Percentiles rank a stretch among this genome's conserved stretches.
These are phyloP conservation scores for Claviceps sp. DNA, from an alignment of 2,329 filamentous ascomycete genomes.

Conservation along the genomic window DNA sequence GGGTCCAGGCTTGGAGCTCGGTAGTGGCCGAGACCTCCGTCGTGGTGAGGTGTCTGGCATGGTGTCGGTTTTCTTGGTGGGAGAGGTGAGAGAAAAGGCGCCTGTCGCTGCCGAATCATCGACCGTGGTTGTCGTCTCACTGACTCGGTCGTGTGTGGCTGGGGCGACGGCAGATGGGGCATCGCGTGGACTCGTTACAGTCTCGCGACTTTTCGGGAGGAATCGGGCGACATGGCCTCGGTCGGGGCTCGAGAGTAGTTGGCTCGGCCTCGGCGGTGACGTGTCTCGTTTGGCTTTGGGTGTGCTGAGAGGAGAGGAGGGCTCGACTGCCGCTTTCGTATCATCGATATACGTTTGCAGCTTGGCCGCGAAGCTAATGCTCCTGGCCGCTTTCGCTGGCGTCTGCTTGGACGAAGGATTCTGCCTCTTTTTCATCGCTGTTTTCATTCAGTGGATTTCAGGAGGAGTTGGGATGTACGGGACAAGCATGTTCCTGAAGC, in stretches of 20 bases:
- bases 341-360: not conserved
- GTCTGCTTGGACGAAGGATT: not conserved
- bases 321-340: not conserved
- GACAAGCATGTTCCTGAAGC: too few relatives aligned
- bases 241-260: slow-evolving; percentile 28
- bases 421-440: too few relatives aligned
- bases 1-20: slow-evolving; percentile 31
- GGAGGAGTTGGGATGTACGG: too few relatives aligned
- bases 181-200: slow-evolving; percentile 48
- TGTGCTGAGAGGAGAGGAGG: not conserved
- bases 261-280: slow-evolving; percentile 26
- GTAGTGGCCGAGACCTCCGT: slow-evolving; percentile 24
- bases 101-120: not conserved
- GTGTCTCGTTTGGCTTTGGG: slow-evolving; percentile 28
- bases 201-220: slow-evolving; percentile 48
- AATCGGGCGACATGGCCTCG: slow-evolving; percentile 42
- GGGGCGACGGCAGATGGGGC: slow-evolving; percentile 23
- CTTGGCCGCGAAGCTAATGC: not conserved
- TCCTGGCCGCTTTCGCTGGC: not conserved
- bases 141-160: too few relatives aligned
- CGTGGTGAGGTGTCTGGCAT: slow-evolving; percentile 33
- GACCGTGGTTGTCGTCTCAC: not conserved
- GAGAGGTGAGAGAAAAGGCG: not conserved
- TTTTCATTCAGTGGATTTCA: too few relatives aligned
- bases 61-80: slow-evolving; percentile 5